Percentiles rank a stretch among this genome's conserved stretches.
These are phyloP conservation scores for Chrysoporthe puriensis DNA, from an alignment of 2,329 filamentous ascomycete species.

Conservation along the genomic window DNA sequence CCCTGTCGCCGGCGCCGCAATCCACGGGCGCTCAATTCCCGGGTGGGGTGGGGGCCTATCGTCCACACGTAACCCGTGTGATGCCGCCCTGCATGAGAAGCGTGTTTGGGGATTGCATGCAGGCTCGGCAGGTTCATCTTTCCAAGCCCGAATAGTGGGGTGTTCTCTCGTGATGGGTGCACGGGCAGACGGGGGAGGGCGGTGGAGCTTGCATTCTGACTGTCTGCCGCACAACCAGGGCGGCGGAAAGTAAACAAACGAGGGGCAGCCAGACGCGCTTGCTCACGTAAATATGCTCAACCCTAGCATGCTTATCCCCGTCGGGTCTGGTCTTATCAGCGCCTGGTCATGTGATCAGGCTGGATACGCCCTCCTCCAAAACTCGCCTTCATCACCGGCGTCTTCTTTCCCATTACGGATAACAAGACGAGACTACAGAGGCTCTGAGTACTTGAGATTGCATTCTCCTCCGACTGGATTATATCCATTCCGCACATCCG, in stretches of 20 bases:
- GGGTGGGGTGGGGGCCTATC: background rate
- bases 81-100: conserved; percentile 19
- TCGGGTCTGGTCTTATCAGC: conserved; percentile 25
- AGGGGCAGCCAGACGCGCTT: conserved; percentile 17
- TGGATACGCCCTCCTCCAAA: background rate
- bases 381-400: background rate
- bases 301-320: conserved; percentile 25
- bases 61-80: conserved; percentile 9
- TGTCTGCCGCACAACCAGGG: conserved; percentile 5
- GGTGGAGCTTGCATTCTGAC: conserved; percentile 15
- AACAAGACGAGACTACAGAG: background rate
- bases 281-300: conserved; percentile 28
- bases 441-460: background rate
- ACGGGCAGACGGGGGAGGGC: conserved; percentile 15
- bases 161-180: conserved; percentile 1
- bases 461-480: background rate
- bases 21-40: background rate
- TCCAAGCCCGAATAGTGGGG: conserved; percentile 14
- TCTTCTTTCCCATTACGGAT: no score
- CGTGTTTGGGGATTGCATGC: conserved; percentile 21
- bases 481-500: background rate
- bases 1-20: background rate
- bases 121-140: conserved; percentile 12
- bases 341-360: conserved; percentile 25
- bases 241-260: conserved; percentile 28